These are phyloP conservation scores for Cordia subcordata DNA, from an alignment of 257 asterid genomes.

Conservation along the genomic window DNA sequence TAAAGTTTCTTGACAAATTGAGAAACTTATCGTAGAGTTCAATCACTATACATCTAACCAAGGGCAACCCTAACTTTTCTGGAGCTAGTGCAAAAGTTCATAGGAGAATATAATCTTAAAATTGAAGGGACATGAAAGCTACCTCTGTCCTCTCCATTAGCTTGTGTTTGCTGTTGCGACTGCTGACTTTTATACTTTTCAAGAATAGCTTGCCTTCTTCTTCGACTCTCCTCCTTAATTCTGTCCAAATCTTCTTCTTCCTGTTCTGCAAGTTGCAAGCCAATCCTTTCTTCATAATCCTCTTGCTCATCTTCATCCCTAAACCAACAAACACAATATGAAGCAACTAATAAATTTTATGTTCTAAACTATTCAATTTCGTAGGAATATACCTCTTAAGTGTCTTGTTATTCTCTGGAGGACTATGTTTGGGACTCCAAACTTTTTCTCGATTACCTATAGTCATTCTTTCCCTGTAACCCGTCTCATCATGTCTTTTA, in stretches of 20 bases:
- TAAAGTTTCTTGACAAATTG: too few species aligned
- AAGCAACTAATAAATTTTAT: too few species aligned
- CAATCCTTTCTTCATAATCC: slow-evolving; percentile 71
- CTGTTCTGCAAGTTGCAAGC: slow-evolving; percentile 71
- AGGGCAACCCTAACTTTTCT: too few species aligned
- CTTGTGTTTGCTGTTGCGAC: slow-evolving; percentile 28
- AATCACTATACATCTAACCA: too few species aligned
- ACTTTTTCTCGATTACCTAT: slow-evolving; percentile 29
- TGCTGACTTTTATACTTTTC: slow-evolving; percentile 66
- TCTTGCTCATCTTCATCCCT: slow-evolving; percentile 69
- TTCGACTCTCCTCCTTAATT: slow-evolving; percentile 93
- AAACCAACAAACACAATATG: slow-evolving; percentile 13
- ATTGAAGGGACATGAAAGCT: slow-evolving; percentile 4
- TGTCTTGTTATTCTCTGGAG: slow-evolving; percentile 23
- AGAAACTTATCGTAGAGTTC: too few species aligned
- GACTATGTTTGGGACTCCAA: slow-evolving; percentile 18
- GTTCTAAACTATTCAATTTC: background rate
- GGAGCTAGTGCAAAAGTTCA: too few species aligned
- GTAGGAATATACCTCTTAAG: slow-evolving; percentile 45
- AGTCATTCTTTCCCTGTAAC: slow-evolving; percentile 33
- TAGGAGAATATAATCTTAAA: too few species aligned
- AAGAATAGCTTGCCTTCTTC: slow-evolving; percentile 81
- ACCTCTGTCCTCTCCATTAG: slow-evolving; percentile 34
- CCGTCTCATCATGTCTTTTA: slow-evolving; percentile 44
- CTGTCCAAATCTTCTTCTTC: slow-evolving; percentile 86